Percentiles rank a stretch among this genome's conserved stretches.
phyloP scores from a whole-genome alignment of 1,284 basidiomycete species.

The Boletellus deceptivus region DNA sequence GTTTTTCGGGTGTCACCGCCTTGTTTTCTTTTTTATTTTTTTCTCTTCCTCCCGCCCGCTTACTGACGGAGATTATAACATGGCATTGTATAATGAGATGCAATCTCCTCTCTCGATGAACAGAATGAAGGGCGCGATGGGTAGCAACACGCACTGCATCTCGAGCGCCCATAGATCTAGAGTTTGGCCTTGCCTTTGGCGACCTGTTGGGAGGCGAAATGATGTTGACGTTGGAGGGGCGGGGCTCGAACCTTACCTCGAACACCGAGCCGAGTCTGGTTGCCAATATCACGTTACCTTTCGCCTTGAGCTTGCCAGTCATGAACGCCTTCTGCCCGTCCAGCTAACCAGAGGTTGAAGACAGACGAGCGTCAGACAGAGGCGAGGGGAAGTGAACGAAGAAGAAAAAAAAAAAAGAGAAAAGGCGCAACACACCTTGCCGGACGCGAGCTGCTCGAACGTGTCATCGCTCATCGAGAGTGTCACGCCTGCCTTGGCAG shows the following conservation, averaged over 20 bases:
- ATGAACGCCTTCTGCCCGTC: constrained; percentile 94
- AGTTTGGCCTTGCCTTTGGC: constrained; percentile 40
- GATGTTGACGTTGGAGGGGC: too few relatives aligned
- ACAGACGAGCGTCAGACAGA: background rate
- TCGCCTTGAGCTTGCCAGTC: constrained; percentile 86
- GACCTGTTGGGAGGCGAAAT: constrained; percentile 12
- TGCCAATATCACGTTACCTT: constrained; percentile 85
- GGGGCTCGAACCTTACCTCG: constrained; percentile 48
- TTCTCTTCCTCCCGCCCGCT: background rate
- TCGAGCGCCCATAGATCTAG: constrained; percentile 13
- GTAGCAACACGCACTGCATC: background rate
- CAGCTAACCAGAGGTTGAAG: constrained; percentile 39
- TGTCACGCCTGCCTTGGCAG: constrained; percentile 74
- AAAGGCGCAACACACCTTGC: constrained; percentile 49
- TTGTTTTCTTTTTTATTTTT: background rate
- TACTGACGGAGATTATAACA: constrained; percentile 1
- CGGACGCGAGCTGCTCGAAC: constrained; percentile 62
- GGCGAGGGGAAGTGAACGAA: too few relatives aligned
- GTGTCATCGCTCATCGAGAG: constrained; percentile 75
- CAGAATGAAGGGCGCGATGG: background rate
- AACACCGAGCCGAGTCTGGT: constrained; percentile 84
- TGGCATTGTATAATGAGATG: constrained; percentile 17
- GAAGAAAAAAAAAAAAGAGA: too few relatives aligned
- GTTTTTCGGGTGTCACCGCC: constrained; percentile 1
- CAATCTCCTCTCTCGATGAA: constrained; percentile 16